These are phyloP conservation scores for Diaporthe vaccinii DNA, from an alignment of 2,329 filamentous ascomycete species.

Conservation along the genomic window DNA sequence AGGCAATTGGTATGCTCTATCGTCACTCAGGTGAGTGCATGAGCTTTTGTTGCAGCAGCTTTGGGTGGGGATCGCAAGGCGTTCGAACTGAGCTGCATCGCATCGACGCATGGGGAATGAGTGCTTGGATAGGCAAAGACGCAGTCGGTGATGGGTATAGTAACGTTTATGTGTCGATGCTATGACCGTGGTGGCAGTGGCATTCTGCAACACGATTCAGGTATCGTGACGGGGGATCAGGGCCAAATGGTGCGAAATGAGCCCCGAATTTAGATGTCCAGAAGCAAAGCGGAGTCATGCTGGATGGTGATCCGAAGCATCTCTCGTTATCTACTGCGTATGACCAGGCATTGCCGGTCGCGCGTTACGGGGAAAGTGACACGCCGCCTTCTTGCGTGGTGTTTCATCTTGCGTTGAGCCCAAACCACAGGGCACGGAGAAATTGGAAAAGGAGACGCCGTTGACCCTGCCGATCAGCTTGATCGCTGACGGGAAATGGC, in stretches of 20 bases:
- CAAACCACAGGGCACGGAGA: constrained; percentile 20
- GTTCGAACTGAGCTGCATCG: not conserved
- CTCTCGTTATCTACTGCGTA: not conserved
- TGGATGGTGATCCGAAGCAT: not conserved
- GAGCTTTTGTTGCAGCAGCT: not conserved
- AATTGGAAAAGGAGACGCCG: constrained; percentile 23
- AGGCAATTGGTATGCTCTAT: not conserved
- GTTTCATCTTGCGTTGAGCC: constrained; percentile 23
- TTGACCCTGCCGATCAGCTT: constrained; percentile 29
- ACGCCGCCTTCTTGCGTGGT: constrained; percentile 19
- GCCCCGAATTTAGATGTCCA: not conserved
- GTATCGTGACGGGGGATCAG: not conserved
- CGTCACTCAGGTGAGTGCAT: not conserved
- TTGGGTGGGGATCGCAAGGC: not conserved
- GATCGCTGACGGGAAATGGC: constrained; percentile 17
- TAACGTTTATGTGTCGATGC: not conserved
- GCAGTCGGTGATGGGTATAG: not conserved
- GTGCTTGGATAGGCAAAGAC: not conserved
- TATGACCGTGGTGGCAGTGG: too few relatives aligned
- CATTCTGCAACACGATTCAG: constrained; percentile 9
- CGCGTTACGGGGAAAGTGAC: constrained; percentile 14
- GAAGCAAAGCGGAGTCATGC: constrained; percentile 5
- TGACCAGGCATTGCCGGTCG: constrained; percentile 18
- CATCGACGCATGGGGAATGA: not conserved
- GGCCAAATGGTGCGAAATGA: not conserved